Base-by-base conservation (phyloP, 352 stramenopile species). In the Phytophthora ramorum region DNA sequence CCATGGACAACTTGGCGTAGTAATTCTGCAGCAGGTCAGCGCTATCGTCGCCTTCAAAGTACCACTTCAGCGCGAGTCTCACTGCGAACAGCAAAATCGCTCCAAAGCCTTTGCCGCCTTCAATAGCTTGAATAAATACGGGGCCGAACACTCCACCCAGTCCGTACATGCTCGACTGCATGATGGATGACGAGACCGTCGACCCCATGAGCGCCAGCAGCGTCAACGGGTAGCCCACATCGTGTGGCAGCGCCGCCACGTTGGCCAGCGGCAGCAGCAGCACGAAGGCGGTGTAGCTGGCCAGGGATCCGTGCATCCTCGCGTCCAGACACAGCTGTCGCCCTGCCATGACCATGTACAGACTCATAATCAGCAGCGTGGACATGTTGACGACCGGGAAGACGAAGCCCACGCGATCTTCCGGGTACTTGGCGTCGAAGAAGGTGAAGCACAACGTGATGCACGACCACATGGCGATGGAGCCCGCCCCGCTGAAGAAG, bases 361-460 rank as follows among this genome's bases (percentile, higher is more conserved):
- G 66, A 46, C 69, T 90, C 55, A 92, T 87, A 4, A 92, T 71
- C 7, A 94, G 68, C 53, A 94, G 68, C 44, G 86, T 88, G 34
- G 86, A 94, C 86, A 94, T 94, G 67, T 92, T 94, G 66, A 92
- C 76, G 24, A 94, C 83, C 3, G 86, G 86, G 59, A 94, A 92
- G 34, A 94, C 79, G 48, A 94, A 94, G 7, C 80, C 76, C 17
- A 91, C 80, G 62, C 83, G 80, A 50, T 92, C 73, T 47, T 75
- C 58, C 16, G 86, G 82, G 64, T 87, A 94, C 48, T 88, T 85
- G 20, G 57, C 60, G 48, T 73, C 55, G 62, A 94, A 92, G 58
- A 87, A 86, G 59, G 86, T 83, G 51, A 94, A 81, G 26, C 73
- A 90, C n/a, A 94, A 69, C 38, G 84, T 92, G 65, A 92, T 79